Base-by-base conservation (phyloP, 129 eudicot species). In the Cynara cardunculus region DNA sequence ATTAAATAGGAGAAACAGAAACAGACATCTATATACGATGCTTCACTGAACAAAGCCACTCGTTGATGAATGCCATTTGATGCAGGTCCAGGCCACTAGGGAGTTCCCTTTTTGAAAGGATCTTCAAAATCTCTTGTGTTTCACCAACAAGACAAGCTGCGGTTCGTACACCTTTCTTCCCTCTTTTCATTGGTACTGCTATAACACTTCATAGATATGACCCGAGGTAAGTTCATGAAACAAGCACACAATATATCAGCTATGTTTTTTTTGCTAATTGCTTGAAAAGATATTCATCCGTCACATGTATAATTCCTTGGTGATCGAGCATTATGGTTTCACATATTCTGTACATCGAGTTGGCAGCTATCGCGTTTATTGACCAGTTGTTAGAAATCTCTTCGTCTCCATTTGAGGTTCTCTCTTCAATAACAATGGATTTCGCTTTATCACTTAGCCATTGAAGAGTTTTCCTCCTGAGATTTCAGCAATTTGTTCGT, bases 291-390 rank as follows among this genome's bases (percentile, higher is more conserved):
- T 9, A 22, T 14, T 44, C 64, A 41, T 25, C 56, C 0, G 56
- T 19, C 18, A 16, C 56, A 35, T 18, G 16, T 18, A 35, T n/a
- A 13, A 13, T 41, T 41, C 10, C 66, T 74, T 22, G n/a, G 37
- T n/a, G 21, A 24, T 44, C 19, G 21, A 74, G 22, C 18, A 74
- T 27, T 30, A 74, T 74, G 27, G 65, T 74, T 74, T 74, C 19
- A 13, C 78, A 39, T 24, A 74, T 74, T 74, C 78, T 74, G 78
- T 74, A 74, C 78, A 74, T 74, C 3, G 78, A 41, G 31, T 74
- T 74, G 2, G 78, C 78, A 41, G 78, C 66, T 39, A 74, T 11
- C 49, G 56, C 11, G 32, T 75, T 70, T 21, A 70, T 32, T 16
- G 41, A 70, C 30, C 84, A 73, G 9, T 25, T 73, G 11, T 72